Base-by-base conservation (phyloP, 208 protist species). In the Crithidia bombi region DNA sequence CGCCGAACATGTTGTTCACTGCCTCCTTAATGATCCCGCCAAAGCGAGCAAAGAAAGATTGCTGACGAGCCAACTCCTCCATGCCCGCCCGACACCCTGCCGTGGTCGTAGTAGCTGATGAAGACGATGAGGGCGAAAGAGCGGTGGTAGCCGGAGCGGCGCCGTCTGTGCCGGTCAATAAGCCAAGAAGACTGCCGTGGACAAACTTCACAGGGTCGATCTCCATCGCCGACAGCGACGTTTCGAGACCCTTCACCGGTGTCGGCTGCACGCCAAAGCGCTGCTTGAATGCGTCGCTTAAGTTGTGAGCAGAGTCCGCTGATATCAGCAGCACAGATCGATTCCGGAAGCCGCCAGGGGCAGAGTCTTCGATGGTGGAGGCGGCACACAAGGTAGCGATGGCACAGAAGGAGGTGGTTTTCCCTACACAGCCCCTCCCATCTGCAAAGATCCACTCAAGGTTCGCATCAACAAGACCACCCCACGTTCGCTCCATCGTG, bases 251-350 rank as follows among this genome's bases (percentile, higher is more conserved):
- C 41, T 98, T 86, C 6, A 99, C 90, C 0, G 83, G 62, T 0
- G 82, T 92, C 30, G 98, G 98, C 28, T 83, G 72, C 35, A 78
- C 84, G 30, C 79, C 76, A 47, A 99, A 96, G 65, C 98, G 89
- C 76, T 99, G 98, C 46, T 85, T 75, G 70, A 99, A 99, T 33
- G 98, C 98, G 82, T 99, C 99, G 50, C 86, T 97, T 14, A 99
- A 75, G 77, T 99, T 99, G 85, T 99, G 99, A 15, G 99, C 99
- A 43, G 99, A 98, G 81, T 99, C 99, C 2, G 98, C 99, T 6
- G 98, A 99, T 33, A 99, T 95, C 14, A 99, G 68, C 15, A 99
- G 81, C 17, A 99, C 97, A 14, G 55, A 85, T 36, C 93, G 78
- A 21, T 61, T 76, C 17, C 75, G 89, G 9, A 38, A 49, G 5